phyloP scores from a whole-genome alignment of 495 filamentous ascomycete genomes.

The Chlorociboria aeruginascens region DNA sequence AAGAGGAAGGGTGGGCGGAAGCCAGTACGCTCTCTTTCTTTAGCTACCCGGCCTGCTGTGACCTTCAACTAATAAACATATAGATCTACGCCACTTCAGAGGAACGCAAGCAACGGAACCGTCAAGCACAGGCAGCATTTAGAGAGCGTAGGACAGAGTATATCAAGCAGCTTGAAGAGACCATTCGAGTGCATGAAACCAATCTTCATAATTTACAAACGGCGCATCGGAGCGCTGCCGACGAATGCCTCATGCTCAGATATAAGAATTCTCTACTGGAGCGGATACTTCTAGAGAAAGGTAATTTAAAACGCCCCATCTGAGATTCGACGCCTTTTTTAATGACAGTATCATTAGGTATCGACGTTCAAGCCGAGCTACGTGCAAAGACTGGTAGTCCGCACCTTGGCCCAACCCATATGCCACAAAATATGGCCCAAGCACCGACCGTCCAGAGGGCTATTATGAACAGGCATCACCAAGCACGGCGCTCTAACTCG shows the following conservation, averaged over 20 bases:
- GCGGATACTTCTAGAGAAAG: conserved; percentile 91
- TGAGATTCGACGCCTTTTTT: neutral
- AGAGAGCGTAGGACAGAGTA: conserved; percentile 95
- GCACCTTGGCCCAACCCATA: conserved; percentile 48
- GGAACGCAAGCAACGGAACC: conserved; percentile 93
- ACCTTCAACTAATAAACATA: conserved; percentile 10
- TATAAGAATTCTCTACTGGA: conserved; percentile 98
- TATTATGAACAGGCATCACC: conserved; percentile 56
- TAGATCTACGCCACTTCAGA: conserved; percentile 98
- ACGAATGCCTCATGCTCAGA: conserved; percentile 95
- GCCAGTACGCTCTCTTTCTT: conserved; percentile 57
- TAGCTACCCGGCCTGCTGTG: conserved; percentile 18
- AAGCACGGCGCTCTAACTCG: conserved; percentile 53
- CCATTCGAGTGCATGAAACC: conserved; percentile 95
- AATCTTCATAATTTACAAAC: conserved; percentile 83
- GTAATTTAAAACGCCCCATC: conserved; percentile 27
- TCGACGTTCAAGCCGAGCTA: conserved; percentile 94
- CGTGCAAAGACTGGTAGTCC: conserved; percentile 75
- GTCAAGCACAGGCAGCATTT: conserved; percentile 95
- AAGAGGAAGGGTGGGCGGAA: conserved; percentile 97
- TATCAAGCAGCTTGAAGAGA: conserved; percentile 96
- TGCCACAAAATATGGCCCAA: conserved; percentile 51
- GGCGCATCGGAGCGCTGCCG: conserved; percentile 86
- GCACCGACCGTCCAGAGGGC: conserved; percentile 60
- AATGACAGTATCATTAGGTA: conserved; percentile 41